Base-by-base conservation (phyloP, 495 filamentous ascomycete species). In the Parathielavia appendiculata region DNA sequence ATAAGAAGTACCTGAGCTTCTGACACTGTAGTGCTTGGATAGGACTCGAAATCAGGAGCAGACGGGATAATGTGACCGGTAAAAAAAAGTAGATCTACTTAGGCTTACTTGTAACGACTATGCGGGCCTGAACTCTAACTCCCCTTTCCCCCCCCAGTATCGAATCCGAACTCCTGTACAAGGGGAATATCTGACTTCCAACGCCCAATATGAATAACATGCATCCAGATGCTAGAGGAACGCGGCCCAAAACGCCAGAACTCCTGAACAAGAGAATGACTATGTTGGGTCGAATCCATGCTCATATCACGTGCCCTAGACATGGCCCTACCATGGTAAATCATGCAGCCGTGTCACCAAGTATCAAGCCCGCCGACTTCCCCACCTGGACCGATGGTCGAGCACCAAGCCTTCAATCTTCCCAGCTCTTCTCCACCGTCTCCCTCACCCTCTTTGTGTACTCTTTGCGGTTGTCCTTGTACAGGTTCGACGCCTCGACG, bases 371-470 rank as follows among this genome's bases (percentile, higher is more conserved):
- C 30, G 9, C 51, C 34, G 10, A 39, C 26, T 39, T 23, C 49
- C 4, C 13, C 5, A 49, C 16, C 5, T 9, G 10, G 22, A 8
- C 10, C 2, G 52, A 36, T 30, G 13, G 19, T 43, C 11, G 17
- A 8, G 14, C 56, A 17, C 56, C n/a, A 26, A 5, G 0, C 9
- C 19, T 40, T 75, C 78, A 92, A 62, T 93, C 92, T 52, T 97
- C 92, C 93, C 93, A 97, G 75, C 92, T 97, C 80, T 96, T 97
- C 81, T 98, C 95, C 17, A 98, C 95, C 0, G 92, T 96, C 75
- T 97, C 93, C 44, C 90, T 80, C 19, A 98, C 93, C 20, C 92
- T 82, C 77, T 98, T 98, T 13, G 86, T 86, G 66, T 98, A 98
- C 71, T 98, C 93, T 66, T 91, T 86, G 60, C 92, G 83, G 69